Evolutionary conservation across 768 basidiomycete species (phyloP).

Genomic region (Leccinum boreale): DNA sequence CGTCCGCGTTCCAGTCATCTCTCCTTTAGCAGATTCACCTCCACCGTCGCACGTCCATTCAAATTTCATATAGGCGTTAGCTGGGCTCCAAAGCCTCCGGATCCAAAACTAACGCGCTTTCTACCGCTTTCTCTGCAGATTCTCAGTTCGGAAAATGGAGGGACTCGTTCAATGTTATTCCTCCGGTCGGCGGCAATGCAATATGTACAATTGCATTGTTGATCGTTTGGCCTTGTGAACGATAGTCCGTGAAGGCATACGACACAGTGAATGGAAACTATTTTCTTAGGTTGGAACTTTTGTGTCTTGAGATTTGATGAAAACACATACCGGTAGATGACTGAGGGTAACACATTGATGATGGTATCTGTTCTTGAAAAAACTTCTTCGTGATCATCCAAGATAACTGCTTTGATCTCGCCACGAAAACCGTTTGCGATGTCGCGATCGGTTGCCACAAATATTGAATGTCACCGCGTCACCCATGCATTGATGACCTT

Average conservation of each 20-base stretch:
- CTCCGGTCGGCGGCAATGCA: background rate
- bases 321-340: background rate
- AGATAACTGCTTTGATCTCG: background rate
- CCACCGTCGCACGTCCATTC: slow-evolving; percentile 46
- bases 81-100: slow-evolving; percentile 72
- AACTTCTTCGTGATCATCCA: background rate
- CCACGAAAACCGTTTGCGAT: no score
- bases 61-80: slow-evolving; percentile 74
- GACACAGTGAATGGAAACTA: background rate
- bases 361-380: background rate
- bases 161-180: background rate
- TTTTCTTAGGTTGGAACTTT: background rate
- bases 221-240: background rate
- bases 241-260: background rate
- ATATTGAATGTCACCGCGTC: no score
- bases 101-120: no score
- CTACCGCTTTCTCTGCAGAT: no score
- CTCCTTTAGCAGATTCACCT: slow-evolving; percentile 10
- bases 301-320: background rate
- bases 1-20: no score
- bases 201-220: background rate
- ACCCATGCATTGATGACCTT: no score
- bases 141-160: no score
- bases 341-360: background rate
- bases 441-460: no score